A percentile compares a stretch with the other conserved stretches of the same genome.
Evolutionary conservation across 169 alveolate species (phyloP).

Genomic region (Condylostoma magnum): DNA sequence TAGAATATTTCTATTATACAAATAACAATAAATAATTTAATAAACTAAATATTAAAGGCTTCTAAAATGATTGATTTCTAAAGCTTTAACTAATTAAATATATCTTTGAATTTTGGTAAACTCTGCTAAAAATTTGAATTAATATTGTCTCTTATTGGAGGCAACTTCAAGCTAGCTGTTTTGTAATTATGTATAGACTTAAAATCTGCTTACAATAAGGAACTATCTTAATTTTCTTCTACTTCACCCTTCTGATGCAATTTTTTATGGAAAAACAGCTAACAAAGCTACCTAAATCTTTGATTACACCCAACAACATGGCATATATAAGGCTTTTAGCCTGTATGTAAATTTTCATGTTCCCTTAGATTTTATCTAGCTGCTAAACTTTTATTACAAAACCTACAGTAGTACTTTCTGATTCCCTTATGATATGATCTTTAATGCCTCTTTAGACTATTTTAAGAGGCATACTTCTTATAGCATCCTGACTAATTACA

Average conservation of each 20-base stretch:
- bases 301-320: constrained; percentile 42
- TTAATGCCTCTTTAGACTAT: background rate
- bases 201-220: too few species aligned
- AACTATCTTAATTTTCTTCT: too few species aligned
- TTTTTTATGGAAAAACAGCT: constrained; percentile 51
- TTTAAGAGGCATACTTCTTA: background rate
- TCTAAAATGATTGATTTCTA: too few species aligned
- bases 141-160: too few species aligned
- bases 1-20: too few species aligned
- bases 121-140: too few species aligned
- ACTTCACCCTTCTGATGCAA: constrained; percentile 33
- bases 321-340: constrained; percentile 58
- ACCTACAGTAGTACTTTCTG: constrained; percentile 25
- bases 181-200: too few species aligned
- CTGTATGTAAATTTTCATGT: constrained; percentile 51
- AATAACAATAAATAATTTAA: too few species aligned
- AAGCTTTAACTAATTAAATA: too few species aligned
- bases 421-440: background rate
- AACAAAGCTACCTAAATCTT: constrained; percentile 47
- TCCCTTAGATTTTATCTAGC: constrained; percentile 46
- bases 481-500: background rate
- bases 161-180: too few species aligned
- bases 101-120: too few species aligned
- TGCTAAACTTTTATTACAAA: constrained; percentile 45
- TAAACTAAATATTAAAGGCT: too few species aligned